Evolutionary conservation across 2,329 filamentous ascomycete genomes (phyloP).

Genomic region (Cordyceps sp.): DNA sequence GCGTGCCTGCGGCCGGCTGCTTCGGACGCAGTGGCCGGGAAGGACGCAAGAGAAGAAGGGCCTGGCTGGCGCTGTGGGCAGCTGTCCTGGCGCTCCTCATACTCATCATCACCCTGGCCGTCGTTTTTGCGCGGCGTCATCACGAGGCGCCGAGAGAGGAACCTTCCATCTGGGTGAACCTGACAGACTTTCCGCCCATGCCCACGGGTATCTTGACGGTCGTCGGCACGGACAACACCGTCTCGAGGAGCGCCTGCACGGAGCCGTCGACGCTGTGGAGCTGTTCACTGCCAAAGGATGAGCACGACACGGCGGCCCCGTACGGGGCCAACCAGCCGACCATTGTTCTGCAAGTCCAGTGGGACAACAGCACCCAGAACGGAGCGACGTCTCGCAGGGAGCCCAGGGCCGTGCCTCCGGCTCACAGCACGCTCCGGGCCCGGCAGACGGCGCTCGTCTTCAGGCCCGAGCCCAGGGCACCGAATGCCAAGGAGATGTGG

Average conservation of each 20-base stretch:
- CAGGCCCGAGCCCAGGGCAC: constrained; percentile 37
- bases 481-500: constrained; percentile 50
- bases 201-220: constrained; percentile 71
- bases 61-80: constrained; percentile 36
- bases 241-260: constrained; percentile 53
- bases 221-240: constrained; percentile 50
- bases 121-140: constrained; percentile 27
- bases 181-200: constrained; percentile 75
- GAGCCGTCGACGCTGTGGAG: constrained; percentile 65
- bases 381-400: constrained; percentile 5
- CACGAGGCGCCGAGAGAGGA: constrained; percentile 5
- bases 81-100: constrained; percentile 37
- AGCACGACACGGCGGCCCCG: constrained; percentile 46
- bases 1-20: constrained; percentile 45
- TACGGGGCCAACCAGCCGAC: constrained; percentile 56
- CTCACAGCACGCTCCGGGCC: constrained; percentile 7
- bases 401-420: too few relatives aligned
- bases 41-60: constrained; percentile 43
- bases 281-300: constrained; percentile 66
- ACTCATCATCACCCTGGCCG: constrained; percentile 38
- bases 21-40: constrained; percentile 47
- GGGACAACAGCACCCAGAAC: constrained; percentile 41
- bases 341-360: constrained; percentile 64
- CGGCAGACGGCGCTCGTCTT: constrained; percentile 14
- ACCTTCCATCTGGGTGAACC: constrained; percentile 56